phyloP scores from a whole-genome alignment of 768 basidiomycete species.

The Mycena sanguinolenta region DNA sequence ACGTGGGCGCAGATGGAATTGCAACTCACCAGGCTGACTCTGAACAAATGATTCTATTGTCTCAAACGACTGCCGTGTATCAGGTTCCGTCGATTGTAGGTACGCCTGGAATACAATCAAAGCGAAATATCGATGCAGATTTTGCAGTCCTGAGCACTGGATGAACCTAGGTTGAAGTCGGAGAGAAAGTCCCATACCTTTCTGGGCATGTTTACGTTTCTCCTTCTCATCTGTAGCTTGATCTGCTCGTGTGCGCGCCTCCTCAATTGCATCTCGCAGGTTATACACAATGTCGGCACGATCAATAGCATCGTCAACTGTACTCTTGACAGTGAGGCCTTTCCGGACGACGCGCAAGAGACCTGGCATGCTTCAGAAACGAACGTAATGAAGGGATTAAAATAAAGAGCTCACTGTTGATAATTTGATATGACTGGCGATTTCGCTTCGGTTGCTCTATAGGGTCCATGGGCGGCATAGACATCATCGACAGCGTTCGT shows the following conservation, averaged over 20 bases:
- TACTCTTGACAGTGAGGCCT: slow-evolving; percentile 87
- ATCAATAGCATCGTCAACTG: slow-evolving; percentile 91
- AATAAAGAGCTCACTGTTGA: slow-evolving; percentile 77
- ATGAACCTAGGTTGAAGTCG: slow-evolving; percentile 22
- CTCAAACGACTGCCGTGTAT: slow-evolving; percentile 81
- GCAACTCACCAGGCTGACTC: slow-evolving; percentile 78
- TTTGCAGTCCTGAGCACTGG: slow-evolving; percentile 71
- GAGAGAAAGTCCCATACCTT: slow-evolving; percentile 61
- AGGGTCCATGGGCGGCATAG: slow-evolving; percentile 53
- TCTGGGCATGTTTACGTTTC: slow-evolving; percentile 75
- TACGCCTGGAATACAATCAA: slow-evolving; percentile 93
- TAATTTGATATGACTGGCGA: slow-evolving; percentile 84
- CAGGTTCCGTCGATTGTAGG: slow-evolving; percentile 83
- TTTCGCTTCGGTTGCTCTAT: slow-evolving; percentile 44
- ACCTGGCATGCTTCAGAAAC: slow-evolving; percentile 57
- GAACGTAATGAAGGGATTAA: neutral
- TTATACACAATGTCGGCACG: slow-evolving; percentile 88
- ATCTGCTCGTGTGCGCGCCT: slow-evolving; percentile 81
- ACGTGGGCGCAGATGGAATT: neutral
- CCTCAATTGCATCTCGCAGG: slow-evolving; percentile 90
- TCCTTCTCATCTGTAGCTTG: slow-evolving; percentile 80
- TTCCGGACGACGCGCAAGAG: slow-evolving; percentile 88
- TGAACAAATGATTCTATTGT: slow-evolving; percentile 88
- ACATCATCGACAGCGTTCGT: slow-evolving; percentile 62
- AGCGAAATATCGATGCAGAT: slow-evolving; percentile 87